Evolutionary conservation across 139 green algal species (phyloP), one percentile per base, ranked within the genome.

Genomic region (Monoraphidium neglectum): DNA sequence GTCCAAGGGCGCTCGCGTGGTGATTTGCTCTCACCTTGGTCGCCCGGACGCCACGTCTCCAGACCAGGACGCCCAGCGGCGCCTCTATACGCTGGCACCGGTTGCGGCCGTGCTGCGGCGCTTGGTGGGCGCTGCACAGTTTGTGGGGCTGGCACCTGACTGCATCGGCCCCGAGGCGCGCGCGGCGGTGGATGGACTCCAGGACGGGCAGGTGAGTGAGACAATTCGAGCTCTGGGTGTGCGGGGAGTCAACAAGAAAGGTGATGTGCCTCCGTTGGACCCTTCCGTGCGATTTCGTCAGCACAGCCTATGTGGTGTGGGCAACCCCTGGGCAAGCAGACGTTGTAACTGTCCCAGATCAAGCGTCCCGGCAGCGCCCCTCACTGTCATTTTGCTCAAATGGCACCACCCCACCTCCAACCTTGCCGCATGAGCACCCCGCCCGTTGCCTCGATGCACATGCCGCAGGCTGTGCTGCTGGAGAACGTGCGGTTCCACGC

Each of bases 401-500:
- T 30, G 6, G 18, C 18, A 49, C 28, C 10, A 43, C 4, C n/a
- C 51, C 18, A 15, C 49, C 47, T 12, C n/a, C 13, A 5, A 47
- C 23, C 4, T n/a, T 6, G 32, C 18, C 5, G n/a, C n/a, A n/a
- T n/a, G n/a, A n/a, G n/a, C 43, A 51, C 43, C 46, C 12, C 13
- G 46, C 37, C 37, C 37, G 38, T 6, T 26, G 18, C 28, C 10
- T 6, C 57, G 4, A 6, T 59, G 12, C 37, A n/a, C 6, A 60
- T 13, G 1, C 28, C 36, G 54, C 78, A 89, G 84, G 76, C 67
- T 4, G 33, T 81, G 8, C 79, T 91, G 35, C 75, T 91, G 8
- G 84, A 91, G 53, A 91, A 91, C 82, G 83, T 86, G 15, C 84
- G 87, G 8, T 88, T 91, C 76, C 84, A 91, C 53, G 51, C 35